Base-by-base conservation (phyloP, 1,284 basidiomycete species). In the Cryptococcus neoformans region DNA sequence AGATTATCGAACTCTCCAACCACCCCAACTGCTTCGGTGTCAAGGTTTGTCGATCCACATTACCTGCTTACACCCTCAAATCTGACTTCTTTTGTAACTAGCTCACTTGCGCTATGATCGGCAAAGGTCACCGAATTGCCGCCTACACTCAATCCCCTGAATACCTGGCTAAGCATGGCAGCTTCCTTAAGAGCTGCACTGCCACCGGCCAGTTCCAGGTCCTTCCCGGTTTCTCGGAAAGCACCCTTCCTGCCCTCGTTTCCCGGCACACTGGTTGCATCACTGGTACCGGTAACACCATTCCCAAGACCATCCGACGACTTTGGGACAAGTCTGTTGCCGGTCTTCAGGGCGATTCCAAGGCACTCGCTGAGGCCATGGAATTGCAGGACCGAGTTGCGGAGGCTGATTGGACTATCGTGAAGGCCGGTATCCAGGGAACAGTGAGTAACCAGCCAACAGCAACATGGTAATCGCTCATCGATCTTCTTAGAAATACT, bases 11-110 rank as follows among this genome's bases (percentile, higher is more conserved):
- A 21, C 82, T 94, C 38, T 85, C 88, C 4, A 75, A 82, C 53
- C 91, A 94, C 71, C 89, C 88, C 10, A 92, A 93, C 78, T 90
- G 92, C 67, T 89, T 92, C 62, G 92, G 91, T 58, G 87, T 85
- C 53, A 94, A 92, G 61, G 71, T 72, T 36, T 45, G 62, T 55
- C 16, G 4, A 14, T 21, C 17, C 7, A 21, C 47, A 9, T n/a
- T 11, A 28, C 38, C 16, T 37, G 3, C 4, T n/a, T 17, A 40
- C n/a, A 12, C 12, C 44, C 6, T 39, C 14, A 14, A 9, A 41
- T 9, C 40, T 57, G 11, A 44, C n/a, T 17, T 28, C 4, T 16
- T 38, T 39, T 36, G 2, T 16, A 14, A 40, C 37, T 54, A 76
- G 78, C 82, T 93, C 45, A 92, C 91, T 41, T 92, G 90, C 69